These are phyloP conservation scores for Planoprotostelium fungivorum DNA, from an alignment of 78 protist species.

Conservation along the genomic window DNA sequence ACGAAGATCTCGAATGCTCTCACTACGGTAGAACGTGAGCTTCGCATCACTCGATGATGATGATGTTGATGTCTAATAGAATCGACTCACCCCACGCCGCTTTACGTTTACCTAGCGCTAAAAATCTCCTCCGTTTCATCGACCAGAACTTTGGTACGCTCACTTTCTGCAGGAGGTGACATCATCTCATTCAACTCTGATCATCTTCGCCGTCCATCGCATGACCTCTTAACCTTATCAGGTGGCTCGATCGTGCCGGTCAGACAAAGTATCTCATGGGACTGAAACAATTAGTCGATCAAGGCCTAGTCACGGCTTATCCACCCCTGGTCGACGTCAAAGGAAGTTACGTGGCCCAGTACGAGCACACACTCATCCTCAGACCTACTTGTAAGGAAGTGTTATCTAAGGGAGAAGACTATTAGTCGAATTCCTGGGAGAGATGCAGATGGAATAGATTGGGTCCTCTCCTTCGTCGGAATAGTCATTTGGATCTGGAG, in stretches of 20 bases:
- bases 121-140: conserved; percentile 76
- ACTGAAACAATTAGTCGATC: conserved; percentile 79
- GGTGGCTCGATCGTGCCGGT: conserved; percentile 46
- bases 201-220: background rate
- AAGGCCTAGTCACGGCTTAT: conserved; percentile 68
- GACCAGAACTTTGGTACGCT: conserved; percentile 90
- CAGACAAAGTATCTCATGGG: conserved; percentile 62
- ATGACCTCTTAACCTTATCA: background rate
- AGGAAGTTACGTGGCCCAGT: conserved; percentile 94
- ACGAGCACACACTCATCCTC: conserved; percentile 91
- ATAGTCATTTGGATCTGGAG: too few species aligned
- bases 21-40: conserved; percentile 87
- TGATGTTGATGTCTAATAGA: background rate
- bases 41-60: background rate
- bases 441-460: too few species aligned
- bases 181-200: background rate
- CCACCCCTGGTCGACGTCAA: conserved; percentile 93
- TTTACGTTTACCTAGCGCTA: conserved; percentile 55
- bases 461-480: too few species aligned
- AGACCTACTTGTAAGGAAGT: conserved; percentile 94
- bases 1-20: conserved; percentile 87
- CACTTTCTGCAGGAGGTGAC: conserved; percentile 85
- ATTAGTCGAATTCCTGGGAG: too few species aligned
- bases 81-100: conserved; percentile 33
- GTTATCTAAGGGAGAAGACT: conserved; percentile 91